phyloP scores from a whole-genome alignment of 2,329 filamentous ascomycete species.

The Lojkania enalia region DNA sequence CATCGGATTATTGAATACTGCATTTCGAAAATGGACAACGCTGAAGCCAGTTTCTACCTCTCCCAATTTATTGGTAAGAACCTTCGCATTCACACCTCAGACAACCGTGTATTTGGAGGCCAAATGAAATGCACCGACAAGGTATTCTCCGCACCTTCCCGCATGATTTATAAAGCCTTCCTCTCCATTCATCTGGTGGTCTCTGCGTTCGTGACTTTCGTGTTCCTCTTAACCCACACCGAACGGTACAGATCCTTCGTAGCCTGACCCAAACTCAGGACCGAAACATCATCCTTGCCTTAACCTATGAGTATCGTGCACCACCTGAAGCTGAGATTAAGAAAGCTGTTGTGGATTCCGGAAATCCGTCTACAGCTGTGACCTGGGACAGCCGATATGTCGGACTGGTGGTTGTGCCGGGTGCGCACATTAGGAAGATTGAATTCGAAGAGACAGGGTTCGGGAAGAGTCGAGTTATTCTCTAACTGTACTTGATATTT shows the following conservation, averaged over 20 bases:
- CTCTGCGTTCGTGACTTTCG: too few species aligned
- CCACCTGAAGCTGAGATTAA: slow-evolving; percentile 57
- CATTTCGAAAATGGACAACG: slow-evolving; percentile 56
- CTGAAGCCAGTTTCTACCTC: slow-evolving; percentile 61
- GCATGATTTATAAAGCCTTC: too few species aligned
- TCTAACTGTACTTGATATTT: too few species aligned
- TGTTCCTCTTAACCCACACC: too few species aligned
- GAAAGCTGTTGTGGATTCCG: slow-evolving; percentile 35
- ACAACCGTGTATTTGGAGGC: slow-evolving; percentile 86
- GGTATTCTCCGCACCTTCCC: too few species aligned
- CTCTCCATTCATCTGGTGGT: too few species aligned
- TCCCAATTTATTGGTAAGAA: slow-evolving; percentile 74
- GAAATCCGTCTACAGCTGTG: slow-evolving; percentile 55
- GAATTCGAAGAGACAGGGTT: slow-evolving; percentile 71
- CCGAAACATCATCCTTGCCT: slow-evolving; percentile 81
- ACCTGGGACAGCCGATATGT: slow-evolving; percentile 85
- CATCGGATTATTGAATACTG: too few species aligned
- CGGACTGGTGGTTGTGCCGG: slow-evolving; percentile 86
- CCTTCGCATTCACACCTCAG: slow-evolving; percentile 76
- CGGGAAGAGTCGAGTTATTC: slow-evolving; percentile 27
- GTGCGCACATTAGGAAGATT: slow-evolving; percentile 81
- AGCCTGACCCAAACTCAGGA: slow-evolving; percentile 61
- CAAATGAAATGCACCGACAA: slow-evolving; percentile 94
- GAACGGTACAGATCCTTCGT: too few species aligned
- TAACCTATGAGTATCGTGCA: slow-evolving; percentile 86